Evolutionary conservation across 345 rosid genomes (phyloP), one percentile per base, ranked within the genome.

Genomic region (Anastatica hierochuntica): DNA sequence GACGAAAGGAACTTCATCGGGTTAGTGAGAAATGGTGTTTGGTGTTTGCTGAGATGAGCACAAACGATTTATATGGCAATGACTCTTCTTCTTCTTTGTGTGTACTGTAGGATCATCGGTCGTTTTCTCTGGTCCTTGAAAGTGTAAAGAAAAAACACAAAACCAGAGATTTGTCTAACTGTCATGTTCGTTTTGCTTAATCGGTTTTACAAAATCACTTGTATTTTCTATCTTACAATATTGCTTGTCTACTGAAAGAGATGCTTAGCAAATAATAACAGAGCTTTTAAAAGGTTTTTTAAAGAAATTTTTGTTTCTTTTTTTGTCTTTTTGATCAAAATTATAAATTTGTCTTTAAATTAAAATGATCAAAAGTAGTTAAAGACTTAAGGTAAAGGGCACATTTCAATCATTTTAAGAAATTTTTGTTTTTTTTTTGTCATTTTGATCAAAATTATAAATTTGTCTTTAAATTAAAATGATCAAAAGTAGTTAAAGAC

Each of bases 81-180:
- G 37, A 33, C 44, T 23, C 10, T 34, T 57, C 16, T 53, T 6
- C 13, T 26, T 48, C 9, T 12, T 26, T 39, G 30, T 49, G 18
- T 6, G 18, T n/a, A n/a, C n/a, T 14, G 50, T 31, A 56, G 63
- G 50, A 39, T 30, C 14, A 30, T 44, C 35, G 24, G 50, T 47
- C 56, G 54, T 21, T 46, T 47, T 49, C 43, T 55, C 43, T 64
- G 56, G 62, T 55, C 62, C 55, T 27, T 47, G 6, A n/a, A 63
- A 64, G 38, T 64, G 63, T 64, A 21, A 21, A 21, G 24, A 21
- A 21, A 64, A 43, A 48, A 64, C 40, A 37, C 42, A 4, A 48
- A 56, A 24, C 63, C 69, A 56, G 63, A 41, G 10, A 43, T 47
- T 55, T 55, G 49, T 10, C 16, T 40, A 39, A 63, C 62, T 39